These are phyloP conservation scores for Chlorella sp. DNA, from an alignment of 139 green algal species.

Conservation along the genomic window DNA sequence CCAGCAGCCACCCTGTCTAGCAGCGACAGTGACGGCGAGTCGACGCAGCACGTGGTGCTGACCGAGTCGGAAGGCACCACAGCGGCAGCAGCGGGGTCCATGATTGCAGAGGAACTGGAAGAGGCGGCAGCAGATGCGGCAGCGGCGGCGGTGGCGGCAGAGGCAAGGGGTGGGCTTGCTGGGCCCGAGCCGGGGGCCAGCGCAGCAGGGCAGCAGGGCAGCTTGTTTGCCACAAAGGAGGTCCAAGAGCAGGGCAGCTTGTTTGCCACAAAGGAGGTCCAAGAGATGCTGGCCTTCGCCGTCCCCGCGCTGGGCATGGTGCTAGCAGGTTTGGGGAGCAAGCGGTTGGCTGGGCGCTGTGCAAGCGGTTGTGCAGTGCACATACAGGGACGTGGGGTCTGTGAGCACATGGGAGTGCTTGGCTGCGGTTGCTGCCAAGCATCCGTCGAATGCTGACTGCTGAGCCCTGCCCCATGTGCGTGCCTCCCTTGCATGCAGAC, in stretches of 20 bases:
- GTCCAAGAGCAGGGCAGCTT: background rate
- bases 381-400: too few relatives aligned
- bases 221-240: background rate
- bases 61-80: background rate
- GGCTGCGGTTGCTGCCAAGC: too few relatives aligned
- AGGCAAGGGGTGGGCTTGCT: too few relatives aligned
- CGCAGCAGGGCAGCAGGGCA: background rate
- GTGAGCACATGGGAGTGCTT: too few relatives aligned
- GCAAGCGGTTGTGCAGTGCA: too few relatives aligned
- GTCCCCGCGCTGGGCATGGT: constrained; percentile 67
- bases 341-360: too few relatives aligned
- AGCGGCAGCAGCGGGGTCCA: background rate
- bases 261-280: background rate
- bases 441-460: too few relatives aligned
- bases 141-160: background rate
- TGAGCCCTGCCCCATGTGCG: background rate
- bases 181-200: background rate
- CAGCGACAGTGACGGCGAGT: too few relatives aligned
- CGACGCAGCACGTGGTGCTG: background rate
- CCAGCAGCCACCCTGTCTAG: too few relatives aligned
- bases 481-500: constrained; percentile 40
- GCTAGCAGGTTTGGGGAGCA: constrained; percentile 33
- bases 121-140: background rate
- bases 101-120: background rate
- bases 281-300: constrained; percentile 49